Base-by-base conservation (phyloP, 1,284 basidiomycete genomes). In the Hemileia vastatrix region DNA sequence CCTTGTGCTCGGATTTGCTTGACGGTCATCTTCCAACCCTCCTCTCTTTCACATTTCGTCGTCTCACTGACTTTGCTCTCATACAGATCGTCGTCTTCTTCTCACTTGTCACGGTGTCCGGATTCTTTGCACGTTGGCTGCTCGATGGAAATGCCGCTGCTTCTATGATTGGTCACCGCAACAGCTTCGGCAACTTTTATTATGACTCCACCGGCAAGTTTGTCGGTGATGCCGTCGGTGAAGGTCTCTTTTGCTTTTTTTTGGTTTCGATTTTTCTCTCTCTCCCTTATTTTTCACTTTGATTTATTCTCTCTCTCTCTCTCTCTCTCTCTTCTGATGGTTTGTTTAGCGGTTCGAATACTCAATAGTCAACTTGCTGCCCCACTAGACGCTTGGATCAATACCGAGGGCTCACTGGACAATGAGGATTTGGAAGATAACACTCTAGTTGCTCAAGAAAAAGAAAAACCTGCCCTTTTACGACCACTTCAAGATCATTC, bases 121-220 rank as follows among this genome's bases (percentile, higher is more conserved):
- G 58, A 43, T 60, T 60, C 44, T 33, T 45, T 45, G 50, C 58
- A 18, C 40, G 58, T 48, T 60, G 58, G 58, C 44, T 60, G 9
- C 21, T 60, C 21, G 58, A 60, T 19, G 52, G 58, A 45, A n/a
- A n/a, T n/a, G n/a, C n/a, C n/a, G n/a, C n/a, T n/a, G n/a, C n/a
- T n/a, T 51, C 52, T 21, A 19, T 54, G 4, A 27, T 50, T 9
- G n/a, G n/a, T n/a, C n/a, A n/a, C n/a, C 6, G 49, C 15, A 50
- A 50, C 23, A 27, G 50, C 40, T 48, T 60, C 43, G 43, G 51
- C 27, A 40, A 24, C 6, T 47, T 60, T 31, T 60, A 49, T 6
- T 60, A 60, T 15, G 58, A 60, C 36, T 54, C 58, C 1, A 60
- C 58, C 15, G 58, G 58, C 15, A 54, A 53, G 21, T 53, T 60